Evolutionary conservation across 805 yeast genomes (phyloP), one percentile per base, ranked within the genome.

Genomic region (Saturnispora silvae): DNA sequence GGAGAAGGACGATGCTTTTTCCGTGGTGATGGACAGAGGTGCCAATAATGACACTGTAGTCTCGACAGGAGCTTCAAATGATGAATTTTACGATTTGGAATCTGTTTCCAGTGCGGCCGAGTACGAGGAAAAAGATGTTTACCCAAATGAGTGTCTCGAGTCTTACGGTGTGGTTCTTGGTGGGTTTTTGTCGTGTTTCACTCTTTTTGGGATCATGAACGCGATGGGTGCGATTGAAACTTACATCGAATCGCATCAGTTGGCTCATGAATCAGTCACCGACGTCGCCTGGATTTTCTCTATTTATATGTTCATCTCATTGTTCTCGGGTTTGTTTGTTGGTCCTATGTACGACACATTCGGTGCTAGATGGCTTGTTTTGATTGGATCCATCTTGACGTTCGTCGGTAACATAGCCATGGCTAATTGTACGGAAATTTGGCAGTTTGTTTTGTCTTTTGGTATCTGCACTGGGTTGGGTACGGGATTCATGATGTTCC

Each of bases 231-330:
- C 74, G 4, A 63, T 78, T 28, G 78, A 77, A 53, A 65, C 77
- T 0, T 74, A 75, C 45, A 64, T 78, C 5, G 67, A 75, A 17
- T 58, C 56, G 10, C 67, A 78, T 51, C 82, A 76, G 50, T 56
- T 78, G 42, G 56, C 57, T 0, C 45, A 65, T 32, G 57, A 59
- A 5, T 50, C 61, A 4, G 62, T 74, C 3, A 64, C 78, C 2
- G 56, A 71, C 1, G 65, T 77, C 7, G 69, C 81, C 3, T 78
- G 85, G 85, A 68, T 77, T 26, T 78, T 78, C 45, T 75, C 84
- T 1, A 52, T 77, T 26, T 71, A 65, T 50, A 56, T 70, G 39
- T 70, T 75, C 28, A 51, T 76, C 14, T 60, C 71, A 2, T 71
- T 70, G 46, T 50, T 60, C 20, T 46, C 58, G 9, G 65, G 66